Evolutionary conservation across 305 asterid species (phyloP), one percentile per base, ranked within the genome.

Genomic region (Solanum hybrid): DNA sequence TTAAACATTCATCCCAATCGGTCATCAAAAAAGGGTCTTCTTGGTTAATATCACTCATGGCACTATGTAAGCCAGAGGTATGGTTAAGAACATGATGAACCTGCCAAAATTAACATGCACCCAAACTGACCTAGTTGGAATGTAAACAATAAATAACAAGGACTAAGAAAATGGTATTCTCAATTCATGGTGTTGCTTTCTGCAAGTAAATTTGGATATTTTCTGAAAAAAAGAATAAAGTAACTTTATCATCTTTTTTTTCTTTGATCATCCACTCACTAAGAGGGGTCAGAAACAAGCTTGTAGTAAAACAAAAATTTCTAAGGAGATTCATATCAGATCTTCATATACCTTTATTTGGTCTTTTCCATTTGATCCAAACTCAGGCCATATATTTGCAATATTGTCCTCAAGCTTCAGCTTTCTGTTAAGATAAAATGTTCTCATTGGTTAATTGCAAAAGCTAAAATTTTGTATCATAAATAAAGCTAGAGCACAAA

Each of bases 81-180:
- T 97, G 99, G 93, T 96, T 97, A 76, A 97, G 99, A 95, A 96
- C 98, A 85, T 97, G 99, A 92, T 97, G 98, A 92, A 97, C 99
- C 99, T 97, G 89, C 87, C 71, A 90, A 80, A 76, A 36, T 89
- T 33, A 31, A 8, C 76, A 57, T 11, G 77, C 34, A 57, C 77
- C 35, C 34, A 57, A 22, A 85, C 46, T 57, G 76, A 57, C 22
- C 42, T 85, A 57, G 77, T 57, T 57, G 77, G 76, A 20, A 85
- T 31, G 29, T 26, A 84, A 78, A 6, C 61, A 89, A 57, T 67
- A 64, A 57, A 20, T 24, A n/a, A 6, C 57, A 13, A 61, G 86
- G 80, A 89, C 69, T 40, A 80, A 37, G 79, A 51, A 85, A 57
- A 10, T 51, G 46, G 22, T 31, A 57, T 57, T 85, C 31, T 34